phyloP scores from a whole-genome alignment of 148 eudicot genomes.

The Persicaria maculosa region DNA sequence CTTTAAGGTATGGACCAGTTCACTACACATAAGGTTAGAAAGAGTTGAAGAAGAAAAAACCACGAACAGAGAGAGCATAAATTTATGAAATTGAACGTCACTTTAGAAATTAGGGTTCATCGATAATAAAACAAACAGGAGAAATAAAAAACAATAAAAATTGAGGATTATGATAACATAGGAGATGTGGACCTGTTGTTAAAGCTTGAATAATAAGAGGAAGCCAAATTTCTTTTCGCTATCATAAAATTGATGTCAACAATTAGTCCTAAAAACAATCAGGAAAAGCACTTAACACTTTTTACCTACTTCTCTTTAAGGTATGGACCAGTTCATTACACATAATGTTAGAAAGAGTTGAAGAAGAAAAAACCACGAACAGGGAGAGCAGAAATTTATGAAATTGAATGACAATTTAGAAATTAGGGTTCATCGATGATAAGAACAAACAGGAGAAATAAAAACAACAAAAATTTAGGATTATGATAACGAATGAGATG shows the following conservation, averaged over 20 bases:
- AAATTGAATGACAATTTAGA: too few relatives aligned
- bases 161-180: background rate
- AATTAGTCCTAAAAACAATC: background rate
- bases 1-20: background rate
- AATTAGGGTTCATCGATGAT: too few relatives aligned
- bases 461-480: background rate
- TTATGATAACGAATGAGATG: background rate
- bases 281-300: background rate
- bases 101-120: too few relatives aligned
- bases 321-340: slow-evolving; percentile 1
- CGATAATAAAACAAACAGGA: too few relatives aligned
- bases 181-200: background rate
- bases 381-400: too few relatives aligned
- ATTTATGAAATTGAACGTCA: too few relatives aligned
- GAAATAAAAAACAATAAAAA: too few relatives aligned
- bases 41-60: background rate
- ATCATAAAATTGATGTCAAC: background rate
- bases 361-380: background rate
- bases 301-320: background rate
- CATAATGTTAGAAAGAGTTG: background rate
- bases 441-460: too few relatives aligned
- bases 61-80: too few relatives aligned
- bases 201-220: background rate
- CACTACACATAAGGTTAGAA: background rate
- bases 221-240: background rate